Conservation (phyloP, 169 alveolate genomes). For the Babesia bigemina region DNA sequence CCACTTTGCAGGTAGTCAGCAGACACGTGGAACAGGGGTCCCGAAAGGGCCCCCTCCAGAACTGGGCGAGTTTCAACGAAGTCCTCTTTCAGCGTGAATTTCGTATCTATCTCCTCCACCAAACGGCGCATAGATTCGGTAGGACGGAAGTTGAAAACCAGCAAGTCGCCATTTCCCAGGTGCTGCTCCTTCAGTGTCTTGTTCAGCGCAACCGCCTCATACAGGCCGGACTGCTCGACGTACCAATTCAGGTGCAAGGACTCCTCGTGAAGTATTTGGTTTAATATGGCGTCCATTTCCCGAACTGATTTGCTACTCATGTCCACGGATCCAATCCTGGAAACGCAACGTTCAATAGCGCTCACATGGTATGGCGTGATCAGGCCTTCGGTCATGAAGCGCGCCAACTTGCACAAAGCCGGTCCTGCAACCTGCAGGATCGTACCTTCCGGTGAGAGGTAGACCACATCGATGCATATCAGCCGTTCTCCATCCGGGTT, state of each 20-base stretch:
- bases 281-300: constrained; percentile 28
- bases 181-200: constrained; percentile 52
- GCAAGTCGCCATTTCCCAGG: constrained; percentile 45
- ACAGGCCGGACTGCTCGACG: constrained; percentile 46
- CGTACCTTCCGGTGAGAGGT: constrained; percentile 37
- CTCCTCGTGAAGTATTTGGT: constrained; percentile 43
- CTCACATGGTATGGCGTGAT: constrained; percentile 26
- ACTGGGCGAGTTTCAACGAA: constrained; percentile 58
- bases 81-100: constrained; percentile 56
- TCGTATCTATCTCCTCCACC: constrained; percentile 40
- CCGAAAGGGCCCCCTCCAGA: not conserved
- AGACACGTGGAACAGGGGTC: constrained; percentile 22
- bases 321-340: constrained; percentile 25
- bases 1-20: constrained; percentile 13
- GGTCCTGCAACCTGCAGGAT: constrained; percentile 37
- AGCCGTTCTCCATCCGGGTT: constrained; percentile 38
- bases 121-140: constrained; percentile 59
- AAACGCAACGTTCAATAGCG: constrained; percentile 18
- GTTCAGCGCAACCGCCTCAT: constrained; percentile 34
- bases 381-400: constrained; percentile 34
- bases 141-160: constrained; percentile 66
- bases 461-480: constrained; percentile 47
- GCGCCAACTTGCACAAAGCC: constrained; percentile 27
- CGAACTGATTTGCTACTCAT: constrained; percentile 5
- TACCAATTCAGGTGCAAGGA: constrained; percentile 59